Base-by-base conservation (phyloP, 139 green algal species). In the Chlamydomonas incerta region DNA sequence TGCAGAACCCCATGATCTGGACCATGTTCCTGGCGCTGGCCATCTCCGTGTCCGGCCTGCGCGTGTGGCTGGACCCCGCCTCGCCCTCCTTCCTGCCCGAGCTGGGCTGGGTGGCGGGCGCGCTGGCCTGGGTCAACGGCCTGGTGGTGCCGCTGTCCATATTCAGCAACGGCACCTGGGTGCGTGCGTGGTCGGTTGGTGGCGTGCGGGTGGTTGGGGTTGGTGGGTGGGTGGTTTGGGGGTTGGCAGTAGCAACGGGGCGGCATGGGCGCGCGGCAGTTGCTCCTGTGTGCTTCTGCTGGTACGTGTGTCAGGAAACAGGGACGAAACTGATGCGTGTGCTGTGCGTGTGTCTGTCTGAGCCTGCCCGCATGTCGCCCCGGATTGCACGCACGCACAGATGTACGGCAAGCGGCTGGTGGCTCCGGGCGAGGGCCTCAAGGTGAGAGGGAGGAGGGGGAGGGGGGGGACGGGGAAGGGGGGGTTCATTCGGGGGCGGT, bases 1-100 rank as follows among this genome's bases (percentile, higher is more conserved):
- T n/a, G n/a, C 77, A 86, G 85, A 90, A 90, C 72, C 86, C 86
- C 31, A 90, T 90, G 86, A 80, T 90, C 28, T 90, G 86, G 86
- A 82, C 80, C 47, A 80, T 90, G 33, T 80, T 90, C 21, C 17
- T 87, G 10, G 86, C 86, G 2, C 52, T 87, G 47, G 52, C 70
- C 31, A 37, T 90, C 28, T 85, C 72, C 13, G 58, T 82, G 3
- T 66, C 34, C 24, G 86, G 86, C 3, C 80, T 90, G 63, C 77
- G 86, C 14, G 11, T 35, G 34, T 90, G 71, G 23, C 80, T 90
- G 65, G 86, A 90, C 80, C 80, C 86, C 13, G 62, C 65, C n/a
- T 81, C 72, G 13, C 35, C 72, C 21, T 0, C 37, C 29, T 90
- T 81, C 65, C 50, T 58, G 15, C 60, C 74, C n/a, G 81, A 79